Percentiles rank a stretch among this genome's conserved stretches.
phyloP scores from a whole-genome alignment of 495 filamentous ascomycete genomes.

The Penicilliopsis zonata region DNA sequence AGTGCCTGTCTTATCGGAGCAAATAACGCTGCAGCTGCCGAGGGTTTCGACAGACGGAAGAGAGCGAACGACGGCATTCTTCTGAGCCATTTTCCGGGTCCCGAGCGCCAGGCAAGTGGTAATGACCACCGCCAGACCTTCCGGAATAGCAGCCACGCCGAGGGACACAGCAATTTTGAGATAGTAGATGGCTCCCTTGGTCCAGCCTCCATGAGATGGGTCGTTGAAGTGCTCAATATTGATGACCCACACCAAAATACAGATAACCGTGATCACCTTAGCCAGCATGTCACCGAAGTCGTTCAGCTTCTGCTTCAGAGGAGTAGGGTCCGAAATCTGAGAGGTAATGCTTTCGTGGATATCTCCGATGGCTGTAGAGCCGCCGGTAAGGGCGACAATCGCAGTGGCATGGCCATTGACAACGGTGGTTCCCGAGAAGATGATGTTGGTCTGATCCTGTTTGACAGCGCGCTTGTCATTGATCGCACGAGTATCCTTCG shows the following conservation, averaged over 20 bases:
- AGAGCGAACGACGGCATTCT: conserved; percentile 93
- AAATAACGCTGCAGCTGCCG: conserved; percentile 98
- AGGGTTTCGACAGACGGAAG: conserved; percentile 95
- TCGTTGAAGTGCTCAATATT: conserved; percentile 97
- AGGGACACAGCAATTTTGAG: conserved; percentile 99
- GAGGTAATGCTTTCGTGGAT: conserved; percentile 98
- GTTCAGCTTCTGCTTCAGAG: conserved; percentile 96
- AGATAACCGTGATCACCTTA: conserved; percentile 97
- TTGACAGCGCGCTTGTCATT: conserved; percentile 79
- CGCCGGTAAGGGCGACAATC: conserved; percentile 82
- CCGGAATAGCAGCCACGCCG: conserved; percentile 94
- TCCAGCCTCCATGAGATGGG: conserved; percentile 83
- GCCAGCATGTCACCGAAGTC: conserved; percentile 95
- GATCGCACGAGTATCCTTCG: conserved; percentile 62
- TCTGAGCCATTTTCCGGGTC: conserved; percentile 95
- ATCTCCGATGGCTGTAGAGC: conserved; percentile 90
- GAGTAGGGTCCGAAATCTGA: conserved; percentile 95
- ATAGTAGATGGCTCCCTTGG: conserved; percentile 98
- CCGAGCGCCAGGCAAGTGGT: conserved; percentile 93
- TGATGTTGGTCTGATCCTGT: conserved; percentile 95
- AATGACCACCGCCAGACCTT: conserved; percentile 94
- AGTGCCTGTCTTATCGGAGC: conserved; percentile 99
- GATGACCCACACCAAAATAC: conserved; percentile 93
- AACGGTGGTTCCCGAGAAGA: conserved; percentile 97
- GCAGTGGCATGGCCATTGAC: conserved; percentile 90